Evolutionary conservation across 306 rosid species (phyloP).

Genomic region (Mucuna pruriens): DNA sequence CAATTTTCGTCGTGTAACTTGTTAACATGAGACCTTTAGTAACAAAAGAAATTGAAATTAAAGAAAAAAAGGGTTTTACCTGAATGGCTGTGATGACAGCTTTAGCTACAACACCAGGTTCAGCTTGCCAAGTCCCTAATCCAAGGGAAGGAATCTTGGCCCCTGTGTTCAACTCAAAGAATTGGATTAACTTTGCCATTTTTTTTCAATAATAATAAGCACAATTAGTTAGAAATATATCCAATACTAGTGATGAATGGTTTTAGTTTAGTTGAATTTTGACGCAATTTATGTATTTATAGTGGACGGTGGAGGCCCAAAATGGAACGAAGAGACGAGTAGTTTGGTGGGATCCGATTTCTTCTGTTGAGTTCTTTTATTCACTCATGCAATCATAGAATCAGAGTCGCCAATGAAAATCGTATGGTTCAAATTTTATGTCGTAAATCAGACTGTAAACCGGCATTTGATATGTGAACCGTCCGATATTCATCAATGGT

Average conservation of each 20-base stretch:
- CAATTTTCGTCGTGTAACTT: too few species aligned
- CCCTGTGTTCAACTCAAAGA: constrained; percentile 62
- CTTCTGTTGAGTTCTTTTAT: not conserved
- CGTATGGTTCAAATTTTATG: not conserved
- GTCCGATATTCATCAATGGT: not conserved
- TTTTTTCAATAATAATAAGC: not conserved
- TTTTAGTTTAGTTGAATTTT: not conserved
- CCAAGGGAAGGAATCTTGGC: constrained; percentile 67
- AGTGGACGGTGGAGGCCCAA: not conserved
- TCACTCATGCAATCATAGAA: not conserved
- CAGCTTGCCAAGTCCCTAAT: constrained; percentile 60
- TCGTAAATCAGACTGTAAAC: not conserved
- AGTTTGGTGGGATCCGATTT: not conserved
- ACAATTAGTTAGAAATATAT: not conserved
- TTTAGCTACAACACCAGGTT: constrained; percentile 48
- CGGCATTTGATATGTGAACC: not conserved
- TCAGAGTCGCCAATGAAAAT: not conserved
- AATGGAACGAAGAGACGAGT: not conserved
- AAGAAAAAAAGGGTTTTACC: constrained; percentile 28
- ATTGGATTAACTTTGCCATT: constrained; percentile 39
- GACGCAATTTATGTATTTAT: not conserved
- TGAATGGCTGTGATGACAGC: constrained; percentile 57
- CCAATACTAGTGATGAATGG: not conserved
- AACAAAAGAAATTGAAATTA: not conserved
- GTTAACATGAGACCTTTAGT: too few species aligned